Conservation (phyloP, 1,284 basidiomycete species). For the Flammula alnicola region DNA sequence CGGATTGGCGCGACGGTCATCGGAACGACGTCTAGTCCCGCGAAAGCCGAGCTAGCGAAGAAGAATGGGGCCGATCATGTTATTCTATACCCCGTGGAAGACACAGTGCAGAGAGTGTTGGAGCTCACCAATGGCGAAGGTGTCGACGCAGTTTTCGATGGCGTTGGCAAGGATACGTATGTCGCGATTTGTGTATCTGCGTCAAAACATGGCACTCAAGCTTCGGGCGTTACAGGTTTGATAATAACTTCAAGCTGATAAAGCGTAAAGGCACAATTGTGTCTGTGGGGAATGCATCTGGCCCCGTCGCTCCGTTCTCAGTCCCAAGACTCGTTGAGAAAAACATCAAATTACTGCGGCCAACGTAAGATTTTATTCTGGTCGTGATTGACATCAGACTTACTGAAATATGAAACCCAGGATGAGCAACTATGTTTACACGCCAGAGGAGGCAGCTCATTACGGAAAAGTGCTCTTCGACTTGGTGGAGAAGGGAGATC, state of each 20-base stretch:
- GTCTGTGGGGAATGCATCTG: conserved; percentile 93
- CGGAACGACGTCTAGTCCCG: conserved; percentile 88
- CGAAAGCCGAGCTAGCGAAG: conserved; percentile 86
- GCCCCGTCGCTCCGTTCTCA: conserved; percentile 74
- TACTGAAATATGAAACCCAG: conserved; percentile 39
- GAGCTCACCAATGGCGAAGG: conserved; percentile 85
- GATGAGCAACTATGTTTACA: conserved; percentile 70
- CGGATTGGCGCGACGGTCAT: conserved; percentile 87
- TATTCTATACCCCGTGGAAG: conserved; percentile 78
- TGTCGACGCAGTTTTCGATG: conserved; percentile 89
- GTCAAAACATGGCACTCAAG: conserved; percentile 1
- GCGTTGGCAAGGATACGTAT: conserved; percentile 91
- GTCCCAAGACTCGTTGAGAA: conserved; percentile 80
- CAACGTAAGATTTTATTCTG: conserved; percentile 53
- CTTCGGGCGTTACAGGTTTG: conserved; percentile 67
- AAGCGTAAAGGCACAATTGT: conserved; percentile 85
- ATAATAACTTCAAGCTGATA: conserved; percentile 82
- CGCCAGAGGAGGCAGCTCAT: conserved; percentile 69
- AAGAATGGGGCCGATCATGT: conserved; percentile 86
- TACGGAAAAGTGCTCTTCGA: conserved; percentile 75
- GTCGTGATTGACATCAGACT: not conserved
- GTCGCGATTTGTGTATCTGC: conserved; percentile 30
- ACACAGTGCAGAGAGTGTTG: conserved; percentile 73
- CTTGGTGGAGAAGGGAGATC: conserved; percentile 58
- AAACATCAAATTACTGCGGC: conserved; percentile 82